These are phyloP conservation scores for Gastrodia elata DNA, from an alignment of 106 monocot genomes.

Conservation along the genomic window DNA sequence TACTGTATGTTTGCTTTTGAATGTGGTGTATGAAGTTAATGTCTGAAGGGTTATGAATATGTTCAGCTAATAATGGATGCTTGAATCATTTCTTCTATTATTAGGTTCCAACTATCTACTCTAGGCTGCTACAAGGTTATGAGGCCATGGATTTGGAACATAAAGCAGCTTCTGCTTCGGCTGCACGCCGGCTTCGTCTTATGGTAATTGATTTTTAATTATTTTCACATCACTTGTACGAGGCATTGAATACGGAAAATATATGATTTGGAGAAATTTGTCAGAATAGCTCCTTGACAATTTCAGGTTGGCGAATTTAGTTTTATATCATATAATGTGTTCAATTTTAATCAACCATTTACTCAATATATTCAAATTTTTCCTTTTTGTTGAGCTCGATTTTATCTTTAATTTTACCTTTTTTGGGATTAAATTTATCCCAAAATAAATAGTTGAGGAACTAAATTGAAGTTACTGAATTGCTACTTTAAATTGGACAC, in stretches of 20 bases:
- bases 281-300: too few species aligned
- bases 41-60: not conserved
- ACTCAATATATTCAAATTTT: too few species aligned
- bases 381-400: too few species aligned
- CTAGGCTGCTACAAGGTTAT: slow-evolving; percentile 89
- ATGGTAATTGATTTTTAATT: slow-evolving; percentile 51
- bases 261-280: too few species aligned
- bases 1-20: not conserved
- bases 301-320: too few species aligned
- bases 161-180: slow-evolving; percentile 62
- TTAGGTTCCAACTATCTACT: slow-evolving; percentile 97
- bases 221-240: not conserved
- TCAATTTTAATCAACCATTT: too few species aligned
- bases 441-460: too few species aligned
- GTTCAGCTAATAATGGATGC: not conserved
- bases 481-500: too few species aligned
- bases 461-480: too few species aligned
- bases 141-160: slow-evolving; percentile 73
- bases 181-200: slow-evolving; percentile 76
- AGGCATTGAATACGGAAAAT: not conserved
- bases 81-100: not conserved
- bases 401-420: too few species aligned
- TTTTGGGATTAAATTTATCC: too few species aligned
- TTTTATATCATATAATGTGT: too few species aligned
- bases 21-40: not conserved